Evolutionary conservation across 345 rosid genomes (phyloP).

Genomic region (Iberis pinnata): DNA sequence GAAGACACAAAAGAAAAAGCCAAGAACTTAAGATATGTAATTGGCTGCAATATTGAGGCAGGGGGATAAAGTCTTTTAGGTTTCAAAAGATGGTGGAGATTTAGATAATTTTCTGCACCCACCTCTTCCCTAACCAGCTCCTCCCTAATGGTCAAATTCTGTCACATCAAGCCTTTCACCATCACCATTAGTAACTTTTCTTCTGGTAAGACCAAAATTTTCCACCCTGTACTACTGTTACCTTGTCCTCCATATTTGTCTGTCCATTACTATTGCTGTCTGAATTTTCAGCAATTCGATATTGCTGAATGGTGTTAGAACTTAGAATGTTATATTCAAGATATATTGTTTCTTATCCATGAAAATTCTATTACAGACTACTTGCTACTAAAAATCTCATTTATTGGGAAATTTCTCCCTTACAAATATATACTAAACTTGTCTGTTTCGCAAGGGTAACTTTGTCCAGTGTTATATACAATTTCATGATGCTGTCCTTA

Average conservation of each 20-base stretch:
- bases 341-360: neutral
- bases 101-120: conserved; percentile 29
- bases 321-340: too few relatives aligned
- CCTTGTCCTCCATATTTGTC: conserved; percentile 14
- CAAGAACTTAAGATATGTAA: conserved; percentile 28
- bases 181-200: conserved; percentile 20
- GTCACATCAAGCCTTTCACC: conserved; percentile 24
- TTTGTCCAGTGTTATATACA: neutral
- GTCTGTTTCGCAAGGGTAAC: neutral
- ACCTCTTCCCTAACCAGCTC: conserved; percentile 35
- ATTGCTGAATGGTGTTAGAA: conserved; percentile 8
- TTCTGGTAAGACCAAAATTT: conserved; percentile 19
- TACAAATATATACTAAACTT: neutral
- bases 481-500: neutral
- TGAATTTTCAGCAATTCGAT: conserved; percentile 1
- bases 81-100: conserved; percentile 33
- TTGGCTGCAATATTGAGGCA: conserved; percentile 17
- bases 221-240: conserved; percentile 15
- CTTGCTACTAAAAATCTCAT: neutral
- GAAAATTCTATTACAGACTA: neutral
- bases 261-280: neutral
- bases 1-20: conserved; percentile 32
- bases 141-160: conserved; percentile 17
- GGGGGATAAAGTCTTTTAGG: conserved; percentile 25
- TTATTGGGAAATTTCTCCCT: neutral